phyloP scores from a whole-genome alignment of 2,329 filamentous ascomycete species.

The Chrysoporthe deuterocubensis region DNA sequence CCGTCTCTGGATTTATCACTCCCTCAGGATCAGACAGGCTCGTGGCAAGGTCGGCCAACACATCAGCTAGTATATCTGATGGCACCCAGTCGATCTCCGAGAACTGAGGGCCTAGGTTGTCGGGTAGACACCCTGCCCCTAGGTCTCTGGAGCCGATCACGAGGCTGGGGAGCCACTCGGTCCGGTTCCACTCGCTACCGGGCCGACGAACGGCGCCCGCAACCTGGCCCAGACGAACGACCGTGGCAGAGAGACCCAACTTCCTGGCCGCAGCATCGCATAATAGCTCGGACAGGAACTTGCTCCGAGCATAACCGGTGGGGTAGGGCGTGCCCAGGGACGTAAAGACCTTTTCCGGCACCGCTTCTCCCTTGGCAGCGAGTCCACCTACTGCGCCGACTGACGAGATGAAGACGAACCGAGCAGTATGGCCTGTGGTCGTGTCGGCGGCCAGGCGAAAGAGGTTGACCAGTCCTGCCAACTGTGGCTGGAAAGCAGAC shows the following conservation, averaged over 20 bases:
- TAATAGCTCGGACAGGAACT: slow-evolving; percentile 43
- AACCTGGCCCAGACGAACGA: slow-evolving; percentile 43
- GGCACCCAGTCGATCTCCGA: slow-evolving; percentile 49
- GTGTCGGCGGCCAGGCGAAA: too few relatives aligned
- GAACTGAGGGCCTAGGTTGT: slow-evolving; percentile 38
- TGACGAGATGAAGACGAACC: too few relatives aligned
- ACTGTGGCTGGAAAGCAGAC: background rate
- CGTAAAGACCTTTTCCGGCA: too few relatives aligned
- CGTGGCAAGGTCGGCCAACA: slow-evolving; percentile 39
- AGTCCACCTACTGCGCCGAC: slow-evolving; percentile 6
- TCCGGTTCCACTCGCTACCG: slow-evolving; percentile 8
- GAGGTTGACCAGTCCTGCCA: background rate
- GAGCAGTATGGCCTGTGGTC: too few relatives aligned
- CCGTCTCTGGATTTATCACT: too few relatives aligned
- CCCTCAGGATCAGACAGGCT: too few relatives aligned
- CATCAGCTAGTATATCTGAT: slow-evolving; percentile 44
- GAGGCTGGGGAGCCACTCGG: slow-evolving; percentile 16
- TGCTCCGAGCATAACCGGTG: slow-evolving; percentile 42
- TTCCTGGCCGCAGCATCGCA: slow-evolving; percentile 34
- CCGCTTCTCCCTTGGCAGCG: slow-evolving; percentile 30
- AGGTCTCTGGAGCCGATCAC: slow-evolving; percentile 6
- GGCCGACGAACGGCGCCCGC: slow-evolving; percentile 32
- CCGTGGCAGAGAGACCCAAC: slow-evolving; percentile 34
- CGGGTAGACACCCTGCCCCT: slow-evolving; percentile 12
- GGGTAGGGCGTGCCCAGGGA: too few relatives aligned